Conservation (phyloP, 805 yeast genomes). For the Myxozyma geophila region DNA sequence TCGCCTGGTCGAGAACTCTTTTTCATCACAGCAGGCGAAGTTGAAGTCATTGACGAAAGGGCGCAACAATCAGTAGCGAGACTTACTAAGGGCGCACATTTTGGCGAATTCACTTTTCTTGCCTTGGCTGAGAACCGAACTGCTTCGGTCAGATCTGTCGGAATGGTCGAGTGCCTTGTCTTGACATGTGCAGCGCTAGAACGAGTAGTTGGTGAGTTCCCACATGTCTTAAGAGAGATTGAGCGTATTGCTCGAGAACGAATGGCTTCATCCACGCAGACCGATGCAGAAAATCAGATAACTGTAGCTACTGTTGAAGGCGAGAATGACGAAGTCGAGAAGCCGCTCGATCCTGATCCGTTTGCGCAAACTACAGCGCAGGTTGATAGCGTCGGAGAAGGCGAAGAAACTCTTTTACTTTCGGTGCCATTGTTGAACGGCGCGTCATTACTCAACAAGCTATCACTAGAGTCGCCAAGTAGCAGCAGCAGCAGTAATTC, state of each 20-base stretch:
- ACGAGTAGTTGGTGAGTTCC: slow-evolving; percentile 61
- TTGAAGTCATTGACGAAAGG: slow-evolving; percentile 60
- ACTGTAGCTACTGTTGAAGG: neutral
- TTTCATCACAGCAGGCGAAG: slow-evolving; percentile 70
- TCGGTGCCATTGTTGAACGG: slow-evolving; percentile 18
- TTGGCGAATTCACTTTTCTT: slow-evolving; percentile 78
- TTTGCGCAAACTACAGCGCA: slow-evolving; percentile 17
- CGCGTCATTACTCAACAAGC: slow-evolving; percentile 10
- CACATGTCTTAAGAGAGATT: slow-evolving; percentile 63
- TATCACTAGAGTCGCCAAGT: slow-evolving; percentile 2
- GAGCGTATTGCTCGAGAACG: slow-evolving; percentile 63
- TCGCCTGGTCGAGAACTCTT: slow-evolving; percentile 66
- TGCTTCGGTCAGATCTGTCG: slow-evolving; percentile 67
- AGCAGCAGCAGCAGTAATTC: slow-evolving; percentile 7
- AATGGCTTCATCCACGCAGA: slow-evolving; percentile 30
- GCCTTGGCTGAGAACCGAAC: slow-evolving; percentile 52
- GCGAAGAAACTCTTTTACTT: slow-evolving; percentile 2
- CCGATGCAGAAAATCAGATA: neutral
- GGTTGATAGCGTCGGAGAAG: slow-evolving; percentile 19
- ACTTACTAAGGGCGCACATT: slow-evolving; percentile 64
- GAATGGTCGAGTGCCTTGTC: slow-evolving; percentile 63
- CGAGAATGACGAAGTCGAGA: slow-evolving; percentile 20
- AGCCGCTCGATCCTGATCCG: slow-evolving; percentile 39
- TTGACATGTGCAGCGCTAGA: slow-evolving; percentile 61
- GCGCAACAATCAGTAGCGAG: slow-evolving; percentile 59